Conservation (phyloP, 163 green algal genomes). For the Scenedesmus sp. region DNA sequence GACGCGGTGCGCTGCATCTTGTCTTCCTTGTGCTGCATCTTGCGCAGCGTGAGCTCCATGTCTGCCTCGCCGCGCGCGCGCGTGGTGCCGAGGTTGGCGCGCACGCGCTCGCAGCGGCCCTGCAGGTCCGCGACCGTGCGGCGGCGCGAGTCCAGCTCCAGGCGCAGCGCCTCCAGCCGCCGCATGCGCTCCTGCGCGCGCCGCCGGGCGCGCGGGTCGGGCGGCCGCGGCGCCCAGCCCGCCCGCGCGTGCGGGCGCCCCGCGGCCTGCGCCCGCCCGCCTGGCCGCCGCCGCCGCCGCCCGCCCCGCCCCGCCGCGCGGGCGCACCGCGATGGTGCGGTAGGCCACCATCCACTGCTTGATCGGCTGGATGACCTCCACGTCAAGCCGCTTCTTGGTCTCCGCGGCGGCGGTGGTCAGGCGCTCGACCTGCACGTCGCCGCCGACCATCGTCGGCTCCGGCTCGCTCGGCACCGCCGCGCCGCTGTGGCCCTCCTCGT, state of each 20-base stretch:
- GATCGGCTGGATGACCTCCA: constrained; percentile 86
- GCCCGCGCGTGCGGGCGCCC: too few species aligned
- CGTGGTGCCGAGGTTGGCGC: constrained; percentile 37
- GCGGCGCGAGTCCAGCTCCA: constrained; percentile 87
- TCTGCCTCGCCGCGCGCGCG: constrained; percentile 30
- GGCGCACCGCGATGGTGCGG: constrained; percentile 64
- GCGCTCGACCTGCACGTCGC: constrained; percentile 77
- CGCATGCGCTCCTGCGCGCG: constrained; percentile 83
- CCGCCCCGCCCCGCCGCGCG: too few species aligned
- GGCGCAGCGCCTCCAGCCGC: constrained; percentile 78
- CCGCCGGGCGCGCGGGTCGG: too few species aligned
- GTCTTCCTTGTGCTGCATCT: constrained; percentile 57
- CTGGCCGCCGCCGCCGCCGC: too few species aligned
- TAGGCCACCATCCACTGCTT: constrained; percentile 82
- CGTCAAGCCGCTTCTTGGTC: constrained; percentile 76
- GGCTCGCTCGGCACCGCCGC: constrained; percentile 67
- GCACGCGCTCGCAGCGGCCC: constrained; percentile 51
- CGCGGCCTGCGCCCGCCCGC: too few species aligned
- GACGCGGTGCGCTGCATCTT: constrained; percentile 56
- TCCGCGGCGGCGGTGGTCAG: constrained; percentile 68
- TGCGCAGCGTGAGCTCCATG: constrained; percentile 41
- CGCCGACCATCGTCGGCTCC: constrained; percentile 68
- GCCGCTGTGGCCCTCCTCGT: constrained; percentile 76
- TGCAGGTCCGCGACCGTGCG: constrained; percentile 61
- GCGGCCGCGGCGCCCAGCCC: too few species aligned